Evolutionary conservation across 306 rosid genomes (phyloP), one percentile per base, ranked within the genome.

Genomic region (Boehmeria nivea): DNA sequence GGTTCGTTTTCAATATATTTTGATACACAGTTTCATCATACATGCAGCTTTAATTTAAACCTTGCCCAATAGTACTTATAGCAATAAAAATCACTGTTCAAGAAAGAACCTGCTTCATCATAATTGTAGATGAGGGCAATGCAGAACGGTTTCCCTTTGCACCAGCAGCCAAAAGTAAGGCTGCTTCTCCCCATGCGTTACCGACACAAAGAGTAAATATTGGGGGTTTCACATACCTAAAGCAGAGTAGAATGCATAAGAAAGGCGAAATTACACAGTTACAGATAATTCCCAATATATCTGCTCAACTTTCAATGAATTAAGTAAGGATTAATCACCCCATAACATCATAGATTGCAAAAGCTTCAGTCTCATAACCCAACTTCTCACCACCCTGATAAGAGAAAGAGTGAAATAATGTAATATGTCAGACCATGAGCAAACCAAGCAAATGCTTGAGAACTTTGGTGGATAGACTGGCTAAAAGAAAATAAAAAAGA

Each of bases 131-230:
- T 52, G 96, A 93, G 55, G 95, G 99, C 76, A 83, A 77, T 25
- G 99, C 89, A 58, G 96, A 85, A 59, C 99, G 99, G 68, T 88
- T 87, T 73, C 99, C 96, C 77, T 63, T 83, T 36, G 94, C 84
- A 66, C 99, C 99, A 46, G 99, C 75, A 63, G 99, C 94, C 80
- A 93, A 81, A 66, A 93, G 99, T 71, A 93, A 74, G 47, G 99
- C 96, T 49, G 99, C 96, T 84, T 93, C 99, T 65, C 96, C 99
- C 99, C 99, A 93, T 58, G 96, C 96, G 69, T 87, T 93, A 57
- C 96, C 99, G 47, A 93, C 94, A 66, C 96, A 87, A 0, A 93
- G 87, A 28, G 99, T 93, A 67, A 87, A 93, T 68, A 93, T 81
- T 17, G 99, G 89, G 45, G 99, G 83, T 64, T 83, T 85, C 58